Base-by-base conservation (phyloP, 139 green algal species). In the Prasinococcaceae sp. region DNA sequence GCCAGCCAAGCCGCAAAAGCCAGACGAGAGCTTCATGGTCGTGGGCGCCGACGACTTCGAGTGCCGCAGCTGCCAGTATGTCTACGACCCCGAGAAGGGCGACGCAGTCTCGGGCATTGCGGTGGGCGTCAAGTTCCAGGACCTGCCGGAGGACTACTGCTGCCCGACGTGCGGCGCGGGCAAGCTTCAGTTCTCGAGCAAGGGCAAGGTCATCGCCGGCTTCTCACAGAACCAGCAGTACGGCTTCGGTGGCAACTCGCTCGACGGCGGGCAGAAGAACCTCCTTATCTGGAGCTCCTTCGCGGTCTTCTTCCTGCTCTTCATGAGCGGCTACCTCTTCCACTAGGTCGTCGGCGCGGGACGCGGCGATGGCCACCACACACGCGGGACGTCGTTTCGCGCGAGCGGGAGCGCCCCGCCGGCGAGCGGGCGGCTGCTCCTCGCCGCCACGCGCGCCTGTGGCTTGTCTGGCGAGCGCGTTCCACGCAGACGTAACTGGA, bases 161-260 rank as follows among this genome's bases (percentile, higher is more conserved):
- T 97, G 88, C 59, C 88, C 88, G 14, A 74, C 86, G 14, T 97
- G 88, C 55, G 80, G 78, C 20, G 77, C 83, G 1, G 53, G 62
- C 17, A 87, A 88, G 63, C 38, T 27, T 5, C 63, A 70, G 19
- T 97, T 97, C 65, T 32, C 82, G 49, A 63, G 51, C 3, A 54
- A 60, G 16, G 36, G 27, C 40, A 47, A 63, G 27, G 70, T 82
- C 30, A 61, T 95, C 12, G 87, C 87, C 0, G 87, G 87, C 10
- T 96, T 96, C 70, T 83, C 80, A 3, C 78, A 90, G 59, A 97
- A 97, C 71, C 84, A 94, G 67, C 66, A 66, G 50, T 69, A 68
- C 4, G 50, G 88, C 0, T 58, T 97, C 6, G 88, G 88, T 9
- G 79, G 69, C 40, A 97, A 96, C 70, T 67, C 62, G 24, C 77